Base-by-base conservation (phyloP, 345 rosid species). In the Populus euphratica region DNA sequence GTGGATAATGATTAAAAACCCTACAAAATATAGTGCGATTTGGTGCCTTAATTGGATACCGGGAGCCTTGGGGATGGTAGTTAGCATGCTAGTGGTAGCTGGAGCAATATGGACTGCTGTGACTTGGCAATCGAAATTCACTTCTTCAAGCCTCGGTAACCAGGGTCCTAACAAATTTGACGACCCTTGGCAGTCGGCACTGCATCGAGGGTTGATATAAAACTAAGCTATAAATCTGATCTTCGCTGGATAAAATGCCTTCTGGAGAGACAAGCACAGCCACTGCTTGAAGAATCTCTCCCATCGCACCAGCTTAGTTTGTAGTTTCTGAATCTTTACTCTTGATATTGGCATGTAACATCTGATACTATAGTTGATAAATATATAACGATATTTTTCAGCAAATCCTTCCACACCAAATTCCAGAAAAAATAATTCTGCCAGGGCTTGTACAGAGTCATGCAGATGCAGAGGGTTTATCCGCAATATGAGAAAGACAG, bases 1-100 rank as follows among this genome's bases (percentile, higher is more conserved):
- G 90, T 89, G 93, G 95, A 80, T 85, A 31, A 50, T 73, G 3
- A 77, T 88, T 21, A 89, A 83, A 87, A 87, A 86, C 76, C 91
- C 88, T 7, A 2, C 12, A 4, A 83, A 13, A 52, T 81, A 75
- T 25, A 63, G 83, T 33, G 71, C 78, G 16, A 49, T 6, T 35
- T 87, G 89, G 91, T 84, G 76, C 21, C 72, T 86, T 52, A 89
- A 87, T 41, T 86, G 85, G 69, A 74, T 39, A 18, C 52, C 88
- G 2, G 91, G 91, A 56, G 66, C 78, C 7, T 49, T 39, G 0
- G 93, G 91, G 6, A 78, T 88, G 84, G 67, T 76, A n/a, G 84
- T 91, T 35, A 86, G 91, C 35, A 47, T 83, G 66, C 61, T 80
- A 5, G 85, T 86, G 67, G 65, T 79, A 13, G 68, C 73, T 5